Evolutionary conservation across 164 flowering plant species (phyloP).

Genomic region (Saururus chinensis): DNA sequence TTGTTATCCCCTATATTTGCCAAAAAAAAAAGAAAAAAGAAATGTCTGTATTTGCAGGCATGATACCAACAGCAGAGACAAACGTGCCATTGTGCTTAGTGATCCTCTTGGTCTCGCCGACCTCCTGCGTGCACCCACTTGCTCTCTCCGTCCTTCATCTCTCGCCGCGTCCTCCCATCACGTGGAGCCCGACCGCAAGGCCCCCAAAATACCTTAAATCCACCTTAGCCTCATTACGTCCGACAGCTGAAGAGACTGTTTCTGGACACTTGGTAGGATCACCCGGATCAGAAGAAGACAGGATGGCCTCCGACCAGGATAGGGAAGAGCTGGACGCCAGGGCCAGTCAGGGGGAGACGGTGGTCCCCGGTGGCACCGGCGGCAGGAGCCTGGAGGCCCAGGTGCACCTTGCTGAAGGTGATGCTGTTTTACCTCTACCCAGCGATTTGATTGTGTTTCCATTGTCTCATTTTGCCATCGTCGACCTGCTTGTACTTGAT

Average conservation of each 20-base stretch:
- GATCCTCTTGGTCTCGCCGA: not conserved
- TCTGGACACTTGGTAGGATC: too few relatives aligned
- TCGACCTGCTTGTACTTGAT: not conserved
- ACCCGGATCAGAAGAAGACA: not conserved
- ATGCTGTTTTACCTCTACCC: not conserved
- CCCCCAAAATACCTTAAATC: not conserved
- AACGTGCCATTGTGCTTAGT: not conserved
- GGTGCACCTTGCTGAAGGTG: constrained; percentile 74
- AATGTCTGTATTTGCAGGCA: too few relatives aligned
- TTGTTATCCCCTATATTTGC: too few relatives aligned
- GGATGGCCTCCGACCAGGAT: not conserved
- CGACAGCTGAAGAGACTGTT: not conserved
- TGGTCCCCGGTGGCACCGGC: constrained; percentile 70
- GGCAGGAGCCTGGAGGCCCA: constrained; percentile 85
- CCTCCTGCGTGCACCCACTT: constrained; percentile 1
- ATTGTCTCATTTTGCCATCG: not conserved
- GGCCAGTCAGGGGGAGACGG: constrained; percentile 75
- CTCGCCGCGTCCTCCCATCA: constrained; percentile 1
- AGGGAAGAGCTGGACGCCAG: constrained; percentile 40
- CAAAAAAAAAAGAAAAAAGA: too few relatives aligned
- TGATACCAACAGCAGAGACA: not conserved
- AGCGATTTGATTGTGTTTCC: not conserved
- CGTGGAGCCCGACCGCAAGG: not conserved
- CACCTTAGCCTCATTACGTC: too few relatives aligned
- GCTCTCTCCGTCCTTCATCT: not conserved